A percentile compares a stretch with the other conserved stretches of the same genome.
Evolutionary conservation across 2,329 filamentous ascomycete genomes (phyloP).

Genomic region (Aspergillus tanneri): DNA sequence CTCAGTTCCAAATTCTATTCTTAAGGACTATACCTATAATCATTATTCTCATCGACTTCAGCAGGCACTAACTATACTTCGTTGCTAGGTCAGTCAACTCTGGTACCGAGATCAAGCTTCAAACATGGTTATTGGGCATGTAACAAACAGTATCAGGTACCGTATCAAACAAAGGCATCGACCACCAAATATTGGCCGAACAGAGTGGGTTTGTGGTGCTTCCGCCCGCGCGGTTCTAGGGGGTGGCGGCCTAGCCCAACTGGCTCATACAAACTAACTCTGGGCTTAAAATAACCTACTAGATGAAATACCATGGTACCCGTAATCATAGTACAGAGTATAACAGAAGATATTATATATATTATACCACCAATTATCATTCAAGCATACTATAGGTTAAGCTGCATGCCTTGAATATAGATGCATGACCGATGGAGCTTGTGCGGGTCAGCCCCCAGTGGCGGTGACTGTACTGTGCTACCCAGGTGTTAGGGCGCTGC

Average conservation of each 20-base stretch:
- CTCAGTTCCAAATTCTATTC: too few relatives aligned
- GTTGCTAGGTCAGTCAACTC: not conserved
- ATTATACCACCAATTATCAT: not conserved
- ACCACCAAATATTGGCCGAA: constrained; percentile 16
- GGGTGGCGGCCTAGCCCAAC: constrained; percentile 30
- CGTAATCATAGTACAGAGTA: too few relatives aligned
- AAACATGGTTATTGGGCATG: not conserved
- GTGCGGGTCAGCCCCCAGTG: not conserved
- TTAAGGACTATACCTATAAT: too few relatives aligned
- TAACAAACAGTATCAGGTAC: constrained; percentile 19
- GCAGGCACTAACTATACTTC: too few relatives aligned
- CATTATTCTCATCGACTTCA: too few relatives aligned
- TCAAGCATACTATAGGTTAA: too few relatives aligned
- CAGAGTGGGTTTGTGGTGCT: constrained; percentile 21
- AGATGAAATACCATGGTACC: not conserved
- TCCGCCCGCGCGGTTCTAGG: constrained; percentile 31
- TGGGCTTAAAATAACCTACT: constrained; percentile 11
- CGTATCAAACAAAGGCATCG: constrained; percentile 17
- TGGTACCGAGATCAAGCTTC: not conserved
- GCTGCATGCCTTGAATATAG: too few relatives aligned
- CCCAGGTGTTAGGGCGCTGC: not conserved
- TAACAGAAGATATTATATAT: not conserved
- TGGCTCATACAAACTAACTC: constrained; percentile 4
- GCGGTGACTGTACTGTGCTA: constrained; percentile 16
- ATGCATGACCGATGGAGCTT: not conserved